These are phyloP conservation scores for Verticillium dahliae DNA, from an alignment of 2,329 filamentous ascomycete genomes.

Conservation along the genomic window DNA sequence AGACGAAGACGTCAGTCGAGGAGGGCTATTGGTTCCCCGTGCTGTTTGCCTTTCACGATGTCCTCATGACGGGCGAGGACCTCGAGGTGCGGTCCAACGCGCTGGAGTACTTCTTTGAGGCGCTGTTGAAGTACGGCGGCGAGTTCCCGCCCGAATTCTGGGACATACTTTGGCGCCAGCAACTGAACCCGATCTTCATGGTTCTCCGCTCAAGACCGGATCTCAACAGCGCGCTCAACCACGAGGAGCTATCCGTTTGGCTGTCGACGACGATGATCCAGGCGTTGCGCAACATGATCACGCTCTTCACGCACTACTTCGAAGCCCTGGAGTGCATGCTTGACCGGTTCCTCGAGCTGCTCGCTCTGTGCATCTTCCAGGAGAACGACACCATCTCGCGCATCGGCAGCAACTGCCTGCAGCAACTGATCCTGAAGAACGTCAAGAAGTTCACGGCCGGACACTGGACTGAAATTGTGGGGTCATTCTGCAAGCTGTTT, in stretches of 20 bases:
- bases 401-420: slow-evolving; percentile 96
- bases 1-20: slow-evolving; percentile 79
- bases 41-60: slow-evolving; percentile 96
- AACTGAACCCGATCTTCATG: slow-evolving; percentile 97
- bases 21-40: slow-evolving; percentile 99
- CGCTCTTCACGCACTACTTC: slow-evolving; percentile 97
- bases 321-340: slow-evolving; percentile 96
- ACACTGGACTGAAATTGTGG: slow-evolving; percentile 93
- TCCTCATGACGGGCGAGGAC: slow-evolving; percentile 98
- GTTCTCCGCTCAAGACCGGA: slow-evolving; percentile 94
- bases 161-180: slow-evolving; percentile 96
- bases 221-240: slow-evolving; percentile 90
- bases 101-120: slow-evolving; percentile 94
- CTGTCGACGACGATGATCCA: slow-evolving; percentile 99
- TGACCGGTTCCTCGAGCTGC: slow-evolving; percentile 88
- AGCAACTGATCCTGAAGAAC: slow-evolving; percentile 94
- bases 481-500: slow-evolving; percentile 93
- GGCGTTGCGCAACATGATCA: slow-evolving; percentile 95
- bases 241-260: slow-evolving; percentile 97
- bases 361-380: slow-evolving; percentile 95
- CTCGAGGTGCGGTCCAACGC: slow-evolving; percentile 89
- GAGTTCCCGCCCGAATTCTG: slow-evolving; percentile 93
- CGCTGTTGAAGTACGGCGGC: slow-evolving; percentile 80
- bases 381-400: slow-evolving; percentile 98
- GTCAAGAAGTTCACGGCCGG: slow-evolving; percentile 81